Base-by-base conservation (phyloP, 441 rosid species). In the Adansonia gregorii region DNA sequence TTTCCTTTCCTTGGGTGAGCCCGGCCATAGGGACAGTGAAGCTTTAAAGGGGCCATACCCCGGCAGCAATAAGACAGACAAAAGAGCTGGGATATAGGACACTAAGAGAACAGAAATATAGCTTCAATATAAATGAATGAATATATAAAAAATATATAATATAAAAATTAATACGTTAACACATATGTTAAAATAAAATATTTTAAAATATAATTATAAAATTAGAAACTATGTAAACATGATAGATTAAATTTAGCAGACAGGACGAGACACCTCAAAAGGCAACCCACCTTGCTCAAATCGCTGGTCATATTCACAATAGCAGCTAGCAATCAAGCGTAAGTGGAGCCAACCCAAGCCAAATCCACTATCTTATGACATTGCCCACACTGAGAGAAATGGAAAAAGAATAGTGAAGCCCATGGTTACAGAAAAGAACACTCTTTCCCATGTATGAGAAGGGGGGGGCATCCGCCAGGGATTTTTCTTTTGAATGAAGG, bases 221-320 rank as follows among this genome's bases (percentile, higher is more conserved):
- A 35, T 35, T 35, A 35, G 41, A 35, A 35, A 35, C 6, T 35
- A 35, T 0, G 41, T 35, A 35, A 35, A 35, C 4, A 35, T 35
- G 41, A 35, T 35, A 35, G 41, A 35, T 35, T 35, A 35, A 35
- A 35, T 35, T 35, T 35, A 17, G 56, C n/a, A 78, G 67, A 78
- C 71, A 78, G 89, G 87, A 43, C 80, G 67, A 52, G 91, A 86
- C 89, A 72, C 83, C 82, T 83, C 88, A 83, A 82, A 82, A 84
- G 83, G 48, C 74, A 72, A 82, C 58, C 72, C 72, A 72, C 41
- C 74, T 45, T 51, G 59, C 78, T 17, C 60, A 20, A 68, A 31
- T 46, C 61, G 67, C 76, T 41, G 35, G 51, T 52, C 78, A 68
- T 72, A 67, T 41, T 46, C 60, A 75, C 45, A 54, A 2, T 49